Base-by-base conservation (phyloP, 2,329 filamentous ascomycete species). In the Colletotrichum spinosum region DNA sequence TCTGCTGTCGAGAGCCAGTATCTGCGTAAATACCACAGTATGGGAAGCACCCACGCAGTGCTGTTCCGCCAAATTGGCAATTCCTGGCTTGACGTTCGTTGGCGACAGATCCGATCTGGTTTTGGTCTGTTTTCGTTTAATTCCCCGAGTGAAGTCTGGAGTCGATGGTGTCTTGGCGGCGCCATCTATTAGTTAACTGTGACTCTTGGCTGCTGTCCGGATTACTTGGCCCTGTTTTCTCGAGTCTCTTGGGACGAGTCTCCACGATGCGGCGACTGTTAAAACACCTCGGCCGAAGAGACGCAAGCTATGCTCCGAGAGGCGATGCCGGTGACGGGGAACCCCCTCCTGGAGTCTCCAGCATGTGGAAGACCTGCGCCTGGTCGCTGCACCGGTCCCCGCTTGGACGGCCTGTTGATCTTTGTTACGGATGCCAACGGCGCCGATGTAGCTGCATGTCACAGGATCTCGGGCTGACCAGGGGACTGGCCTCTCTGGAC, bases 171-270 rank as follows among this genome's bases (percentile, higher is more conserved):
- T 12, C 57, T 52, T 55, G 57, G 45, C 45, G n/a, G 33, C 17
- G 49, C 34, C 35, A 15, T 56, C 38, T 42, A 12, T n/a, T 15
- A 9, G 48, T 10, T 33, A 60, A 50, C 10, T 50, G 42, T 42
- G 34, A 45, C 33, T 39, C 50, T 55, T 60, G 61, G 44, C 45
- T 35, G 17, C 7, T 39, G 8, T 7, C 45, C 39, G 34, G 35
- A 33, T 41, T 25, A 42, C 61, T 55, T 55, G 61, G 61, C 61
- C 17, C 34, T 33, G 61, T 55, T 60, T 65, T 46, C 37, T 59
- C 55, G 12, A 53, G 60, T 64, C 49, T 59, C 48, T n/a, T n/a
- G 13, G n/a, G 41, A 45, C 9, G 42, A 41, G 44, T n/a, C 13
- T 35, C 12, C 48, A 54, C 12, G 12, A n/a, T 49, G 25, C 25